Evolutionary conservation across 2,329 filamentous ascomycete genomes (phyloP), one percentile per base, ranked within the genome.

Genomic region (Aspergillus melleus): DNA sequence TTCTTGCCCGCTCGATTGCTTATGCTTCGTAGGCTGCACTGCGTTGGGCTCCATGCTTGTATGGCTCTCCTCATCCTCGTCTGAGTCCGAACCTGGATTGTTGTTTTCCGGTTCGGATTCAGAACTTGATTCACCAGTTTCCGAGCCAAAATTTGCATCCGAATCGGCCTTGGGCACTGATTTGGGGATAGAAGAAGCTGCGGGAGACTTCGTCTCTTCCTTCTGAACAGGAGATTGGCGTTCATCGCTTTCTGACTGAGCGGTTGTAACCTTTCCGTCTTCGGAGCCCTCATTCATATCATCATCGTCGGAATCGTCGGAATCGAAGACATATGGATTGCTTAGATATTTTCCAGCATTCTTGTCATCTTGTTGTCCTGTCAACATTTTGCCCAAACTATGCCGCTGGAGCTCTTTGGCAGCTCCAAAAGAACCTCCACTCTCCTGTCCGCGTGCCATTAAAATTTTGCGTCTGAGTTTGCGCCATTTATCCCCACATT

Each of bases 401-500:
- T 42, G 52, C 6, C 46, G 54, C 32, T 59, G 55, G 8, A 50
- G 44, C 29, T 61, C 60, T 24, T 42, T 24, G 9, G 49, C 56
- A n/a, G 62, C 62, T 49, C 73, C 68, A 30, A 65, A 70, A 5
- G 69, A 71, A 54, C 70, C 56, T 1, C 66, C 64, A 6, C 70
- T 50, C 2, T 66, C 68, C 11, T 57, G 67, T 26, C 54, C 57
- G 9, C 74, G 70, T 46, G 59, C 26, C 1, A 36, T 42, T 24
- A 64, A 26, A 6, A 76, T 62, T 9, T 60, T 64, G 10, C 49
- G 60, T 42, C 66, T 65, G 12, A 75, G 59, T 54, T 75, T 76
- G 52, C 75, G 74, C 73, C 73, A 77, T 60, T 74, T 76, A 59
- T 77, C 75, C 14, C 74, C 73, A 47, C 74, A 75, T 60, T 77